Evolutionary conservation across 371 early-diverging fungal genomes (phyloP).

Genomic region (Capillidium rhysosporum): DNA sequence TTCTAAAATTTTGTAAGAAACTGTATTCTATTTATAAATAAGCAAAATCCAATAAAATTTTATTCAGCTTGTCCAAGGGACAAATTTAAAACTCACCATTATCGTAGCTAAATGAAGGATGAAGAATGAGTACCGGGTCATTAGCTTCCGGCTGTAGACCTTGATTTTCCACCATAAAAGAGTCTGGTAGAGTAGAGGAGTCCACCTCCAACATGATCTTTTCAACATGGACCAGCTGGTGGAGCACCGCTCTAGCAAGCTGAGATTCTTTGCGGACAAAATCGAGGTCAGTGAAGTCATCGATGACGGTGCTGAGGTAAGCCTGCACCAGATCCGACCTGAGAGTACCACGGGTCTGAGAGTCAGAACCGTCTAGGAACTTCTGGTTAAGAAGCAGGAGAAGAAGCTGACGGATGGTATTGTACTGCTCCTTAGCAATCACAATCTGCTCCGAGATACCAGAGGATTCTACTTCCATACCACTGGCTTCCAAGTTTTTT

Average conservation of each 20-base stretch:
- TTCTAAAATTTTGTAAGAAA: too few relatives aligned
- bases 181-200: too few relatives aligned
- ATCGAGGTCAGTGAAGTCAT: slow-evolving; percentile 45
- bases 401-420: slow-evolving; percentile 16
- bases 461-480: slow-evolving; percentile 4
- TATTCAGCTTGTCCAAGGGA: too few relatives aligned
- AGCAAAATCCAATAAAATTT: too few relatives aligned
- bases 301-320: slow-evolving; percentile 62
- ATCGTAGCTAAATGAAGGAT: background rate
- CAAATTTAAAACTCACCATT: too few relatives aligned
- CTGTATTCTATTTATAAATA: too few relatives aligned
- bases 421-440: slow-evolving; percentile 8
- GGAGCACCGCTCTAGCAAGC: slow-evolving; percentile 57
- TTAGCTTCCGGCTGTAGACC: background rate
- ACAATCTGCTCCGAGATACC: slow-evolving; percentile 1
- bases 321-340: slow-evolving; percentile 43
- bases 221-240: slow-evolving; percentile 31
- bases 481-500: slow-evolving; percentile 13
- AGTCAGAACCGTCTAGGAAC: background rate
- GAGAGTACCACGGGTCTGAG: slow-evolving; percentile 1
- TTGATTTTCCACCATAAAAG: background rate
- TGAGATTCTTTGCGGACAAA: slow-evolving; percentile 38
- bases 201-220: slow-evolving; percentile 2
- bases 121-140: background rate
- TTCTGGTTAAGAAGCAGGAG: slow-evolving; percentile 5